These are phyloP conservation scores for Nicotiana sylvestris DNA, from an alignment of 257 asterid genomes.

Conservation along the genomic window DNA sequence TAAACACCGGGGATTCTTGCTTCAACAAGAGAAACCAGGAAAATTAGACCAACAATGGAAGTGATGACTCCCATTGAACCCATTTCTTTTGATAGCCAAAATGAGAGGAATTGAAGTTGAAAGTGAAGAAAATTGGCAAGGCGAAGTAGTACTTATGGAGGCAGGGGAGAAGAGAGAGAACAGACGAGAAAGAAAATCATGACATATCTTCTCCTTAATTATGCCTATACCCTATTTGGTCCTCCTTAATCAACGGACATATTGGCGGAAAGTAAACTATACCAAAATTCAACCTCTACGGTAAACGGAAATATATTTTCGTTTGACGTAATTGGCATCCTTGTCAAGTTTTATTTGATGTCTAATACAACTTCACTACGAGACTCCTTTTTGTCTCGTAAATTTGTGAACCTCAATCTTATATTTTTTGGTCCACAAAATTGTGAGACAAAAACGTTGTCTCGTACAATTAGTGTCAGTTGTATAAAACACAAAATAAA, in stretches of 20 bases:
- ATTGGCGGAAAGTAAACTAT: conserved; percentile 29
- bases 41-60: conserved; percentile 18
- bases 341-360: too few relatives aligned
- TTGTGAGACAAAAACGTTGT: too few relatives aligned
- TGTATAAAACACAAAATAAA: too few relatives aligned
- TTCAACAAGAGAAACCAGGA: conserved; percentile 19
- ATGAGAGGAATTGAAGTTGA: background rate
- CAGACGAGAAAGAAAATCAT: conserved; percentile 12
- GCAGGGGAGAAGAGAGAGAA: conserved; percentile 29
- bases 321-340: conserved; percentile 10
- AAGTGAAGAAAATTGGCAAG: background rate
- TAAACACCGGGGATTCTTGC: conserved; percentile 62
- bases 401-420: too few relatives aligned
- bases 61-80: conserved; percentile 22
- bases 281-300: background rate
- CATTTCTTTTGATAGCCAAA: background rate
- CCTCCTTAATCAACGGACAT: conserved; percentile 40
- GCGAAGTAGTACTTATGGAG: conserved; percentile 45
- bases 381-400: too few relatives aligned
- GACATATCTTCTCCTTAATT: conserved; percentile 5
- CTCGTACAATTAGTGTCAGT: too few relatives aligned
- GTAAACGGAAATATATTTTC: background rate
- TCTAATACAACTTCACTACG: too few relatives aligned
- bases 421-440: too few relatives aligned
- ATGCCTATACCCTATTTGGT: conserved; percentile 16